Evolutionary conservation across 2,329 filamentous ascomycete species (phyloP).

Genomic region (Aureobasidium vineae): DNA sequence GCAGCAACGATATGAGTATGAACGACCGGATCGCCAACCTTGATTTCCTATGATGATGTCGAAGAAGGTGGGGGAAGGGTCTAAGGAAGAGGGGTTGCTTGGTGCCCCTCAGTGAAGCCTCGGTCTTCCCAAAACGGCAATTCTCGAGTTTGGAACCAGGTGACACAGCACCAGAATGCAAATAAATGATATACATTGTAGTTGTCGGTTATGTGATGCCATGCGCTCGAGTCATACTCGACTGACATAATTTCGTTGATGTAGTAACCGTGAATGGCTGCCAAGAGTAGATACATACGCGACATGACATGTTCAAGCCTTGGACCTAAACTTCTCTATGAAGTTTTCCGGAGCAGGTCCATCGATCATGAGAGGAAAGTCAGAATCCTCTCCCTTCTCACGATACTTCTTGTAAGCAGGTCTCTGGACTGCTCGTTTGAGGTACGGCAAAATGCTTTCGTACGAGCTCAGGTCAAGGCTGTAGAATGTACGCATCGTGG

Average conservation of each 20-base stretch:
- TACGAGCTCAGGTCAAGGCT: slow-evolving; percentile 35
- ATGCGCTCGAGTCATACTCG: not conserved
- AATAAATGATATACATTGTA: not conserved
- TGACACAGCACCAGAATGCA: not conserved
- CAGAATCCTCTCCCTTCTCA: slow-evolving; percentile 37
- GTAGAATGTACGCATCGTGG: slow-evolving; percentile 58
- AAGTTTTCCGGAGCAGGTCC: slow-evolving; percentile 34
- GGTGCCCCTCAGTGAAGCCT: slow-evolving; percentile 5
- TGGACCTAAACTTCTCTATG: slow-evolving; percentile 32
- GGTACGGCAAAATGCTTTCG: slow-evolving; percentile 34
- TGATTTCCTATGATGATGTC: not conserved
- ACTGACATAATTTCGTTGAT: not conserved
- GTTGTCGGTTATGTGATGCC: not conserved
- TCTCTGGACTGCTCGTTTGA: slow-evolving; percentile 34
- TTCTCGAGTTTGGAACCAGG: not conserved
- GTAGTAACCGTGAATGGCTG: not conserved
- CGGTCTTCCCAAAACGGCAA: slow-evolving; percentile 6
- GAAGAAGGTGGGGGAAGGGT: slow-evolving; percentile 2
- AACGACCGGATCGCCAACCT: not conserved
- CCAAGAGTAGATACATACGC: not conserved
- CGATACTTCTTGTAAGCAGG: slow-evolving; percentile 36
- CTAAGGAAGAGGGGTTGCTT: not conserved
- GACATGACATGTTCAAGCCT: not conserved
- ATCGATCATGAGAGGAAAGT: slow-evolving; percentile 33
- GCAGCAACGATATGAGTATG: not conserved